Percentiles rank a stretch among this genome's conserved stretches.
Evolutionary conservation across 768 basidiomycete species (phyloP).

Genomic region (Mycena vulgaris): DNA sequence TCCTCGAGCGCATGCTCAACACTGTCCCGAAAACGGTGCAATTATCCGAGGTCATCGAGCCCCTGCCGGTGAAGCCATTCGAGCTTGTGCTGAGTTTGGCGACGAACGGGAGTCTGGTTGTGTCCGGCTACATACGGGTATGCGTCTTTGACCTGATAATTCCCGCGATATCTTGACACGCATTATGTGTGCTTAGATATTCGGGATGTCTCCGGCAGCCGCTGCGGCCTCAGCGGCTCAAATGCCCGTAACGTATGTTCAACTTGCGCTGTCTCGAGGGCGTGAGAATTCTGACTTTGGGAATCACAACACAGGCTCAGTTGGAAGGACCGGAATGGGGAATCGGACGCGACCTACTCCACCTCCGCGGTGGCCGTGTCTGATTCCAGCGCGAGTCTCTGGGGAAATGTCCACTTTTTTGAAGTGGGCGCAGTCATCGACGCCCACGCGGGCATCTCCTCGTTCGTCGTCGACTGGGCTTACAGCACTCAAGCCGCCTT

Average conservation of each 20-base stretch:
- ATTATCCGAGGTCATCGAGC: slow-evolving; percentile 28
- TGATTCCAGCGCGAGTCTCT: slow-evolving; percentile 11
- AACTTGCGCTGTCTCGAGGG: too few relatives aligned
- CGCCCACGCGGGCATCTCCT: slow-evolving; percentile 12
- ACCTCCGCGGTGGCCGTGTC: slow-evolving; percentile 2
- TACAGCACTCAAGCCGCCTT: not conserved
- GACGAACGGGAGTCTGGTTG: slow-evolving; percentile 11
- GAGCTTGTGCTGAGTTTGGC: slow-evolving; percentile 14
- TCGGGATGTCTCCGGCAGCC: slow-evolving; percentile 23
- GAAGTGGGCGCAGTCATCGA: slow-evolving; percentile 5
- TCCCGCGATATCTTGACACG: not conserved
- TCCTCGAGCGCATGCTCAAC: slow-evolving; percentile 37
- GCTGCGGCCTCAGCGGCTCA: slow-evolving; percentile 7
- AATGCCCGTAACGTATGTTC: slow-evolving; percentile 30
- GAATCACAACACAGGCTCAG: slow-evolving; percentile 14
- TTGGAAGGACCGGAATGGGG: slow-evolving; percentile 20
- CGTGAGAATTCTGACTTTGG: not conserved
- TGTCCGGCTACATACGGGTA: slow-evolving; percentile 28
- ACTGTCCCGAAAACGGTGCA: slow-evolving; percentile 29
- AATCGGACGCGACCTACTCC: not conserved
- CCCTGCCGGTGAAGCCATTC: slow-evolving; percentile 27
- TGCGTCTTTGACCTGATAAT: not conserved
- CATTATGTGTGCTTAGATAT: slow-evolving; percentile 17
- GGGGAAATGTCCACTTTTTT: slow-evolving; percentile 25
- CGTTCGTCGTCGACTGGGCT: slow-evolving; percentile 14